Base-by-base conservation (phyloP, 2,329 filamentous ascomycete species). In the Fusarium avenaceum region DNA sequence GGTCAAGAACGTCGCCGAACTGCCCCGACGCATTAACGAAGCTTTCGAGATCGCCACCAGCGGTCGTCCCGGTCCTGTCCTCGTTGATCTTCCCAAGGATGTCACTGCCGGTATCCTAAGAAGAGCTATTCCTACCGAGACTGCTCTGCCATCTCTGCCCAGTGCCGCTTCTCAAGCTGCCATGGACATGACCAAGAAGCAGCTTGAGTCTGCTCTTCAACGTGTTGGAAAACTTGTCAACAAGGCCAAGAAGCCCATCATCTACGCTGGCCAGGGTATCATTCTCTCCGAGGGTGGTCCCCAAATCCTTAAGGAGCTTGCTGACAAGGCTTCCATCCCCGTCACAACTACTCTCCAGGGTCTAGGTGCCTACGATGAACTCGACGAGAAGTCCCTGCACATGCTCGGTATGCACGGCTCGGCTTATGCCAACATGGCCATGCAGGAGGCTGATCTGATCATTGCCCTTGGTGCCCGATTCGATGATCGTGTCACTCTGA, bases 361-460 rank as follows among this genome's bases (percentile, higher is more conserved):
- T 73, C 88, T 99, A 10, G 96, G 96, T 74, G 93, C 89, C 22
- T 98, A 91, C 71, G 94, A 98, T 75, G 96, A 98, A 83, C 87
- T 96, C 14, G 93, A 98, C 76, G 89, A 93, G 71, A 97, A 97
- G 87, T 92, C 94, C 44, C 86, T 98, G 51, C 94, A 98, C 83
- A 99, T 99, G 96, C 89, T 98, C 30, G 96, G 96, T 69, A 98
- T 98, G 96, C 95, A 98, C 84, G 96, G 96, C 63, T 92, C 94
- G 10, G 94, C 94, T 9, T 99, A 97, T 76, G 96, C 96, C 78
- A 99, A 99, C 84, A 93, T 97, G 91, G 89, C 96, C 17, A 97
- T 99, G 84, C 95, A 99, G 81, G 92, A 97, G 79, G 92, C 96
- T 15, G 96, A 99, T 81, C 85, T 99, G 67, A 96, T 99, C 79